phyloP scores from a whole-genome alignment of 2,329 filamentous ascomycete genomes.

The Phaeosphaeriaceae sp. region DNA sequence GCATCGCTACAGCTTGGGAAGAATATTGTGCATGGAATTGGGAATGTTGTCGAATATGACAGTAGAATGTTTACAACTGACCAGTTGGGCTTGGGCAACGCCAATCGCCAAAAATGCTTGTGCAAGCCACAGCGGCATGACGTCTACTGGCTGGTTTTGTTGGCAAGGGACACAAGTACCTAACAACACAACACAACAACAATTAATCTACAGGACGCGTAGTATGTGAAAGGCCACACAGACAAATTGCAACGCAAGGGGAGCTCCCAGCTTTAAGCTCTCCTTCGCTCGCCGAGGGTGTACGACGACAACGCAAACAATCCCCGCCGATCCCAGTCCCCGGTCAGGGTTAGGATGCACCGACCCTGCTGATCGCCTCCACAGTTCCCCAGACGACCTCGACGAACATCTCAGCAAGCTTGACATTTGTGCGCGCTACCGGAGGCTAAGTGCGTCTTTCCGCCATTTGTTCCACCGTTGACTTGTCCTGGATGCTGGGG shows the following conservation, averaged over 20 bases:
- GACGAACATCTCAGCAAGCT: constrained; percentile 6
- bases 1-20: constrained; percentile 36
- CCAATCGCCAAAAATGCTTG: constrained; percentile 42
- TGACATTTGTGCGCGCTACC: constrained; percentile 2
- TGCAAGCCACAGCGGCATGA: constrained; percentile 45
- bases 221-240: constrained; percentile 13
- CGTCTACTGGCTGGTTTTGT: constrained; percentile 20
- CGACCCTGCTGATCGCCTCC: constrained; percentile 28
- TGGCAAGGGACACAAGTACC: constrained; percentile 22
- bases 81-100: constrained; percentile 38
- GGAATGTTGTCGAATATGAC: constrained; percentile 15
- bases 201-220: constrained; percentile 17
- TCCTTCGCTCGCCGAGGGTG: neutral
- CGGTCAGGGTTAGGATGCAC: constrained; percentile 1
- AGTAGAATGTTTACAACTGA: constrained; percentile 28
- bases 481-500: too few species aligned
- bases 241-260: constrained; percentile 15
- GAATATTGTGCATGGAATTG: constrained; percentile 12
- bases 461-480: constrained; percentile 1
- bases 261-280: constrained; percentile 22
- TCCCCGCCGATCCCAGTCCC: neutral
- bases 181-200: constrained; percentile 16
- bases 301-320: neutral
- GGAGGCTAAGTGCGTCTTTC: constrained; percentile 6
- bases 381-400: constrained; percentile 17